Evolutionary conservation across 192 early-diverging fungal genomes (phyloP).

Genomic region (Entophlyctis helioformis): DNA sequence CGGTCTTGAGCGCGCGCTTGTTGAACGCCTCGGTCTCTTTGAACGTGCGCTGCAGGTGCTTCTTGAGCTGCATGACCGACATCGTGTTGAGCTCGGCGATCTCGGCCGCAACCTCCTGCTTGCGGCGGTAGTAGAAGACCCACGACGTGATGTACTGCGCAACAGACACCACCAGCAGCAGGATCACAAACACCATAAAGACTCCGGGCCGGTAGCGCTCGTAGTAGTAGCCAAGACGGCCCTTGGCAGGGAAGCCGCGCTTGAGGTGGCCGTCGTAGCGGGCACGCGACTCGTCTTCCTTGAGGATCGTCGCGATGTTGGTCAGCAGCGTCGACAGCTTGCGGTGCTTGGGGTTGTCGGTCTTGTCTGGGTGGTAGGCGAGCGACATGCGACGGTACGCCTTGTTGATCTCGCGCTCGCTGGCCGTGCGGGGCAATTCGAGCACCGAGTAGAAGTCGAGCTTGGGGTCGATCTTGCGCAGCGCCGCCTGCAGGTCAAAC

Average conservation of each 20-base stretch:
- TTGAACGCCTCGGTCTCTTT: too few relatives aligned
- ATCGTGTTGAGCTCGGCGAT: not conserved
- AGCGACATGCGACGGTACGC: conserved; percentile 30
- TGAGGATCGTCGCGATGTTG: conserved; percentile 21
- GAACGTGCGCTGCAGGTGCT: conserved; percentile 7
- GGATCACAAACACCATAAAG: conserved; percentile 15
- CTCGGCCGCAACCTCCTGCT: not conserved
- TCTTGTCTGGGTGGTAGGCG: conserved; percentile 37
- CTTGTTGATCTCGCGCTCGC: conserved; percentile 17
- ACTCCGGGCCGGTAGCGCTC: conserved; percentile 30
- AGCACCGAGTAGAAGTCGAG: conserved; percentile 27
- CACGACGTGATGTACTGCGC: conserved; percentile 26
- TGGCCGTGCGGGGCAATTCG: conserved; percentile 16
- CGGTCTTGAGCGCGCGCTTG: too few relatives aligned
- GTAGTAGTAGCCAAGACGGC: conserved; percentile 20
- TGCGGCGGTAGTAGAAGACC: conserved; percentile 8
- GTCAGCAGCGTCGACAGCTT: conserved; percentile 30
- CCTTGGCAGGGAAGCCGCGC: conserved; percentile 34
- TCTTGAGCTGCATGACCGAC: conserved; percentile 12
- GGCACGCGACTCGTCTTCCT: conserved; percentile 21
- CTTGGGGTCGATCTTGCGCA: too few relatives aligned
- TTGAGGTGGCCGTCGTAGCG: conserved; percentile 32
- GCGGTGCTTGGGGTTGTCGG: conserved; percentile 15
- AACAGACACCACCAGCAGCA: conserved; percentile 19
- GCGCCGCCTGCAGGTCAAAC: too few relatives aligned